phyloP scores from a whole-genome alignment of 1,139 yeast species.

The Debaryomyces sp. region DNA sequence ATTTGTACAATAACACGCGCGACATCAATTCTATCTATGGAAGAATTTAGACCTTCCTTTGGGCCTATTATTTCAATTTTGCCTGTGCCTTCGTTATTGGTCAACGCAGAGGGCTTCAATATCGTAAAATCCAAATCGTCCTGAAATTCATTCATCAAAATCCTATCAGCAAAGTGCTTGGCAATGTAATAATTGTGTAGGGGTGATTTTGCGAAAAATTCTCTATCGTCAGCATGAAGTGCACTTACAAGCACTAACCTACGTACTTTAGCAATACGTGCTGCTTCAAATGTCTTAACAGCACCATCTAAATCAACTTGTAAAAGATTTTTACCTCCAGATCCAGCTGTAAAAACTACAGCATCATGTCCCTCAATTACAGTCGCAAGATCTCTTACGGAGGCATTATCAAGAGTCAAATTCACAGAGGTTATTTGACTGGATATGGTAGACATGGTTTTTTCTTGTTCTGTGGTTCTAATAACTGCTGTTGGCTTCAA shows the following conservation, averaged over 20 bases:
- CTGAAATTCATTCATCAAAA: slow-evolving; percentile 37
- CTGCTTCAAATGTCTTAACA: slow-evolving; percentile 59
- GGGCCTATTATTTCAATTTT: slow-evolving; percentile 23
- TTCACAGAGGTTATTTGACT: slow-evolving; percentile 13
- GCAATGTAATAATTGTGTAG: slow-evolving; percentile 50
- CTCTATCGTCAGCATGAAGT: slow-evolving; percentile 52
- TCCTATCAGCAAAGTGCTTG: slow-evolving; percentile 58
- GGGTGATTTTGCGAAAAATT: slow-evolving; percentile 31
- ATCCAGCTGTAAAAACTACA: slow-evolving; percentile 65
- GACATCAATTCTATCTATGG: slow-evolving; percentile 33
- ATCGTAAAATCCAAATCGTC: slow-evolving; percentile 52
- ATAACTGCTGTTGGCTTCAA: slow-evolving; percentile 53
- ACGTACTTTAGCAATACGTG: slow-evolving; percentile 45
- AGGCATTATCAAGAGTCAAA: slow-evolving; percentile 39
- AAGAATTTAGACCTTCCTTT: slow-evolving; percentile 17
- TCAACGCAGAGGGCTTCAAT: slow-evolving; percentile 50
- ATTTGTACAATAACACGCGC: slow-evolving; percentile 28
- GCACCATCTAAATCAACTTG: slow-evolving; percentile 66
- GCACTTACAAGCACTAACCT: slow-evolving; percentile 62
- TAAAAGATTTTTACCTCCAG: slow-evolving; percentile 58
- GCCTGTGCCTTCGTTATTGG: slow-evolving; percentile 44
- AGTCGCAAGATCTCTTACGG: slow-evolving; percentile 26
- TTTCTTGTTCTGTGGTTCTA: slow-evolving; percentile 48
- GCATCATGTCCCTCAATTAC: slow-evolving; percentile 54
- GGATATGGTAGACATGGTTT: slow-evolving; percentile 5